phyloP scores from a whole-genome alignment of 768 basidiomycete species.

The Tulasnella sp. region DNA sequence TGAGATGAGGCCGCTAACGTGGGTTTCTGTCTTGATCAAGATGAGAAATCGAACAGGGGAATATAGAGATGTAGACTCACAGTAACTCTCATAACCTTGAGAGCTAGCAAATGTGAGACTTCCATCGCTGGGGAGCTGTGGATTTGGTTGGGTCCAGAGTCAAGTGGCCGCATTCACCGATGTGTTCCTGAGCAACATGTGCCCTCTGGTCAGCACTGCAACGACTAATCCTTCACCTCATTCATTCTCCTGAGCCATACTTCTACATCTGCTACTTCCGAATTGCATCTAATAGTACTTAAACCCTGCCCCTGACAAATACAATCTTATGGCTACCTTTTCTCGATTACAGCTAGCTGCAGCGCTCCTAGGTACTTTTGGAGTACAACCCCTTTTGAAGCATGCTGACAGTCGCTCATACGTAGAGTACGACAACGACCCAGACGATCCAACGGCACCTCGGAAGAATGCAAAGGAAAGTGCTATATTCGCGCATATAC shows the following conservation, averaged over 20 bases:
- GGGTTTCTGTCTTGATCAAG: conserved; percentile 43
- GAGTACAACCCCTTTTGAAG: background rate
- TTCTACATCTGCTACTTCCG: too few species aligned
- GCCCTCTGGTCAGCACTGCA: too few species aligned
- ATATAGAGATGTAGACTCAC: conserved; percentile 49
- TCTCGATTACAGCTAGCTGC: conserved; percentile 22
- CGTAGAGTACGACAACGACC: conserved; percentile 18
- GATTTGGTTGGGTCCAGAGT: too few species aligned
- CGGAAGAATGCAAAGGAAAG: conserved; percentile 17
- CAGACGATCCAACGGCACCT: conserved; percentile 17
- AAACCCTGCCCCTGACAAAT: too few species aligned
- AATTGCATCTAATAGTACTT: too few species aligned
- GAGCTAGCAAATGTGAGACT: conserved; percentile 47
- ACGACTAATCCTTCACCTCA: too few species aligned
- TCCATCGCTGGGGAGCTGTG: conserved; percentile 11
- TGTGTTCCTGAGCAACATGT: too few species aligned
- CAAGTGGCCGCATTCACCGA: too few species aligned
- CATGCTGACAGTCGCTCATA: background rate
- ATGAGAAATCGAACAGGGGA: too few species aligned
- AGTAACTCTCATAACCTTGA: conserved; percentile 83
- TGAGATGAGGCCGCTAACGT: conserved; percentile 68
- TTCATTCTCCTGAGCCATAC: too few species aligned
- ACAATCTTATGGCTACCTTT: background rate
- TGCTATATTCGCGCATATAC: conserved; percentile 19
- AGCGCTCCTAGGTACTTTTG: conserved; percentile 8